Base-by-base conservation (phyloP, 345 rosid genomes). In the Geranium rotundifolium region DNA sequence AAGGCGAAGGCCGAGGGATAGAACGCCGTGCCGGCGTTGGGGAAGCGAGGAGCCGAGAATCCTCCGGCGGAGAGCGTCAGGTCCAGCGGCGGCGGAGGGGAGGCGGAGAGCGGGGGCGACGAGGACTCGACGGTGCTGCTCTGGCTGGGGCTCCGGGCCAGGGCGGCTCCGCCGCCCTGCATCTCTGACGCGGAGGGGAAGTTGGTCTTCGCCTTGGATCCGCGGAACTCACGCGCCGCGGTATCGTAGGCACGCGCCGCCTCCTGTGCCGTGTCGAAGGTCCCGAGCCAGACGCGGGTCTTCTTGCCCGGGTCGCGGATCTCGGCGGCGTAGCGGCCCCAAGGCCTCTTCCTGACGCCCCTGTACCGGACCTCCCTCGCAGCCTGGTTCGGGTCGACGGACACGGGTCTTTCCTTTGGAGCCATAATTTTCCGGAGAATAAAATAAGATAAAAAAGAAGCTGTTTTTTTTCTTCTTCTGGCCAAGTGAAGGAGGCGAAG, bases 301-400 rank as follows among this genome's bases (percentile, higher is more conserved):
- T 70, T 70, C 73, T 70, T 70, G 41, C 69, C 69, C 0, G 73
- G 73, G 69, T 70, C 69, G 52, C 73, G 73, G 69, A 70, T 70
- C 73, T 70, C 73, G 54, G 73, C 73, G 14, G 73, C 69, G 62
- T 70, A 70, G 4, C 73, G 69, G 57, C 73, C 73, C 73, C 73
- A 65, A 14, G 73, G 73, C 19, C 73, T 60, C 69, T 70, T 70
- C 62, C 73, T 27, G 19, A 70, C 73, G 55, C 73, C 73, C n/a
- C 73, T 29, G 65, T 63, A 65, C 29, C 73, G 65, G 61, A 57
- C 65, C 69, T 70, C 73, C 52, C 20, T 69, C 59, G 14, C 17
- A 29, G 10, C 18, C 50, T 49, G 57, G 57, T 50, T 29, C 29
- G 68, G 64, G 64, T 18, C 29, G 39, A 59, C 54, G 27, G 60